Evolutionary conservation across 768 basidiomycete species (phyloP).

Genomic region (Boletus sp.): DNA sequence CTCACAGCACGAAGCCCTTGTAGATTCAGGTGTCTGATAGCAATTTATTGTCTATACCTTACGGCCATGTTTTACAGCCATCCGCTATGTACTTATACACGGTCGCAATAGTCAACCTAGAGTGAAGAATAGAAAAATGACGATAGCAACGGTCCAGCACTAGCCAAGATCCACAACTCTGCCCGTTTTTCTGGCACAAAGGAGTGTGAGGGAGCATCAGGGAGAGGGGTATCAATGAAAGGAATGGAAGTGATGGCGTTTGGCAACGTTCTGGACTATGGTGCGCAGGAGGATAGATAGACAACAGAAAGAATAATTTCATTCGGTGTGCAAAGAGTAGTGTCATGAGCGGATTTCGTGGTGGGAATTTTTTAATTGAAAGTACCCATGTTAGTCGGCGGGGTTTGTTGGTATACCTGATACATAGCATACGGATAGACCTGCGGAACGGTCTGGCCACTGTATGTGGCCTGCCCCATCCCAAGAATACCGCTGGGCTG

Average conservation of each 20-base stretch:
- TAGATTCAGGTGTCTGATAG: slow-evolving; percentile 1
- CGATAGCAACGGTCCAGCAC: slow-evolving; percentile 35
- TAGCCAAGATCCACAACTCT: slow-evolving; percentile 23
- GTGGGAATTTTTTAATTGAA: slow-evolving; percentile 52
- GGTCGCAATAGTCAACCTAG: slow-evolving; percentile 32
- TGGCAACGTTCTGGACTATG: slow-evolving; percentile 28
- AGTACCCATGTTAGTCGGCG: slow-evolving; percentile 70
- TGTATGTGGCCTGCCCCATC: slow-evolving; percentile 67
- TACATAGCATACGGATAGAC: slow-evolving; percentile 80
- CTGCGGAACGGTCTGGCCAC: slow-evolving; percentile 58
- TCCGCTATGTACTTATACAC: slow-evolving; percentile 41
- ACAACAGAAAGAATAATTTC: slow-evolving; percentile 33
- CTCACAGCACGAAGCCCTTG: not conserved
- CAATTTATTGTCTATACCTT: slow-evolving; percentile 33
- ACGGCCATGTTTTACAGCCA: slow-evolving; percentile 39
- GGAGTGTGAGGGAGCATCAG: slow-evolving; percentile 22
- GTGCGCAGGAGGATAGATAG: slow-evolving; percentile 32
- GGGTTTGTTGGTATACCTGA: slow-evolving; percentile 76
- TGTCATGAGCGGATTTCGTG: slow-evolving; percentile 44
- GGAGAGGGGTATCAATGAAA: slow-evolving; percentile 31
- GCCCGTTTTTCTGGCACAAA: slow-evolving; percentile 24
- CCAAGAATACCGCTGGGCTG: slow-evolving; percentile 58
- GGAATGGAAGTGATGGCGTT: slow-evolving; percentile 21
- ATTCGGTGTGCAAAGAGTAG: slow-evolving; percentile 32
- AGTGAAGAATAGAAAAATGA: slow-evolving; percentile 30